These are phyloP conservation scores for Haplosporangium sp. DNA, from an alignment of 371 early-diverging fungal genomes.

Conservation along the genomic window DNA sequence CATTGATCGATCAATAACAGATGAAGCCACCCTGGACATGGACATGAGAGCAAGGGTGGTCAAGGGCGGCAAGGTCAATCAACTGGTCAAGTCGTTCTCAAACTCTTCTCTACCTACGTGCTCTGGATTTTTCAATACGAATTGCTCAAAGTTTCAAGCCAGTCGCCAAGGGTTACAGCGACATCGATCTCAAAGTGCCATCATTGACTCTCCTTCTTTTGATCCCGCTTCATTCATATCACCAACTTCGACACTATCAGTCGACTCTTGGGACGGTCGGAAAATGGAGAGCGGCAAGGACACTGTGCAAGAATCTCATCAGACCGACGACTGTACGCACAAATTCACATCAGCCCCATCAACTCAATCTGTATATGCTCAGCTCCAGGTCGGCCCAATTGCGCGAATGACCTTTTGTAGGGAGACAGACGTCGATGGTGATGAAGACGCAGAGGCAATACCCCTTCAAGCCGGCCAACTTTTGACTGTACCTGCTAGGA, in stretches of 20 bases:
- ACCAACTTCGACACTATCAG: conserved; percentile 5
- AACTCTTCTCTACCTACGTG: conserved; percentile 17
- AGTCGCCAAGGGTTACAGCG: neutral
- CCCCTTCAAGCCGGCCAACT: conserved; percentile 5
- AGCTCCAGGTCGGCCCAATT: conserved; percentile 32
- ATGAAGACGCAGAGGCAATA: neutral
- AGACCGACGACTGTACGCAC: neutral
- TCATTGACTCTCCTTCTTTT: conserved; percentile 17
- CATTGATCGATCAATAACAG: neutral
- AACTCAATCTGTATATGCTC: conserved; percentile 5
- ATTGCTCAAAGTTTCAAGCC: neutral
- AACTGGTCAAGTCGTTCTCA: conserved; percentile 27
- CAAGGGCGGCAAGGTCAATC: conserved; percentile 11
- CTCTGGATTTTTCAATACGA: neutral
- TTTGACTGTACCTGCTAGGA: conserved; percentile 10
- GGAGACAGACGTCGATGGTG: neutral
- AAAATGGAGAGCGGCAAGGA: neutral
- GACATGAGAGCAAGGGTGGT: neutral
- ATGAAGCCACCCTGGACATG: neutral
- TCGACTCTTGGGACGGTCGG: conserved; percentile 8
- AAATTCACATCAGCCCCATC: neutral
- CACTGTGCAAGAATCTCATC: neutral
- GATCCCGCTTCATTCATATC: conserved; percentile 14
- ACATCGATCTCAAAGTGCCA: conserved; percentile 14
- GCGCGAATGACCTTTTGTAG: conserved; percentile 43